A percentile compares a stretch with the other conserved stretches of the same genome.
Evolutionary conservation across 306 rosid genomes (phyloP).

Genomic region (Macrotyloma uniflorum): DNA sequence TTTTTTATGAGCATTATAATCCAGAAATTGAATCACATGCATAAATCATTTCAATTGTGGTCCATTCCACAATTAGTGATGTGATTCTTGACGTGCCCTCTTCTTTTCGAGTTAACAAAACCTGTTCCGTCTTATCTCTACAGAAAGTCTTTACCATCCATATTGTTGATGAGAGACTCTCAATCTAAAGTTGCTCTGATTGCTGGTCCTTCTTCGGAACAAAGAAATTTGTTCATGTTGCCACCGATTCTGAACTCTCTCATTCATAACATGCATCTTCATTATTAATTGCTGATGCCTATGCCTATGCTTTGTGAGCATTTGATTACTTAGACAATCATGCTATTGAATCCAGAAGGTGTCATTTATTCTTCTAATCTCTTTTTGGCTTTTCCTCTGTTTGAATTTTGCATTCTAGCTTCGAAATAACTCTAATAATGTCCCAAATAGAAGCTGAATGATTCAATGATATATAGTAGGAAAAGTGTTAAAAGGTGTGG

Average conservation of each 20-base stretch:
- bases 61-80: conserved; percentile 28
- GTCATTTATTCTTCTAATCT: neutral
- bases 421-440: conserved; percentile 3
- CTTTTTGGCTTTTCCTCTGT: neutral
- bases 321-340: neutral
- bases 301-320: neutral
- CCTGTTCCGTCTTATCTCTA: conserved; percentile 36
- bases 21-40: neutral
- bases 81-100: conserved; percentile 29
- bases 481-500: neutral
- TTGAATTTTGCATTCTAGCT: neutral
- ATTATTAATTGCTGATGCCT: conserved; percentile 6
- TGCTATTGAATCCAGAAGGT: neutral
- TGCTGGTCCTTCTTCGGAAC: conserved; percentile 18
- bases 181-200: conserved; percentile 30
- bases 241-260: neutral
- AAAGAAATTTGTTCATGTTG: neutral
- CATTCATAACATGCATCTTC: neutral
- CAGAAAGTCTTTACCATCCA: conserved; percentile 30
- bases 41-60: conserved; percentile 26
- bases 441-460: neutral
- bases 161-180: conserved; percentile 13
- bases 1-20: neutral
- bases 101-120: conserved; percentile 41
- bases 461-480: neutral